Conservation (phyloP, 352 stramenopile genomes). For the Phytophthora tentaculata region DNA sequence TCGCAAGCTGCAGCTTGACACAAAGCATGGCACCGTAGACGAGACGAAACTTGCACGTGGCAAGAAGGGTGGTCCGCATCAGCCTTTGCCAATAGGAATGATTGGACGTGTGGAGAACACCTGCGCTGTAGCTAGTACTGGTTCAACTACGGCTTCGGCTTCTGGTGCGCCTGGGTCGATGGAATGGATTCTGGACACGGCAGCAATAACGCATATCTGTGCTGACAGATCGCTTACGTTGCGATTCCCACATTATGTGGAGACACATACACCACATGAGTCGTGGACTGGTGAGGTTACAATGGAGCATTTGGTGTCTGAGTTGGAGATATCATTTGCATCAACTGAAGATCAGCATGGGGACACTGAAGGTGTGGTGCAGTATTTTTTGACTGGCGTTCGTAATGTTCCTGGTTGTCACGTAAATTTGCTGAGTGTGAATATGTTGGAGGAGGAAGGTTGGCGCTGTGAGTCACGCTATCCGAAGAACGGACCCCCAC, state of each 20-base stretch:
- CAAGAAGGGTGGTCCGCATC: background rate
- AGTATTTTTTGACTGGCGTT: background rate
- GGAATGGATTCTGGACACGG: background rate
- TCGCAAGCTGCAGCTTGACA: background rate
- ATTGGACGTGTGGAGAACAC: background rate
- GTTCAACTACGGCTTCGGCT: background rate
- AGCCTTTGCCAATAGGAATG: background rate
- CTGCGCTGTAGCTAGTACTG: background rate
- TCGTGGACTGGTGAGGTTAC: background rate
- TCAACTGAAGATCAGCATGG: background rate
- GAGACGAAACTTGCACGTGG: background rate
- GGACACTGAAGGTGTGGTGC: background rate
- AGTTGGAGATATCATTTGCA: background rate
- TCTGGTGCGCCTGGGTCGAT: background rate
- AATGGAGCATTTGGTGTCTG: background rate
- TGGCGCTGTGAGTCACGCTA: background rate
- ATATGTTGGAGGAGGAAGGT: background rate
- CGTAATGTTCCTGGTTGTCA: background rate
- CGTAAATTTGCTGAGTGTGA: slow-evolving; percentile 1
- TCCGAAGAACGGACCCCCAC: background rate
- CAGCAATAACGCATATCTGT: background rate
- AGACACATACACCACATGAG: background rate
- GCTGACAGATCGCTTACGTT: background rate
- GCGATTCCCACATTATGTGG: background rate
- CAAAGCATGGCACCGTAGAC: background rate